Conservation (phyloP, 139 green algal species). For the Ettlia oleoabundans region DNA sequence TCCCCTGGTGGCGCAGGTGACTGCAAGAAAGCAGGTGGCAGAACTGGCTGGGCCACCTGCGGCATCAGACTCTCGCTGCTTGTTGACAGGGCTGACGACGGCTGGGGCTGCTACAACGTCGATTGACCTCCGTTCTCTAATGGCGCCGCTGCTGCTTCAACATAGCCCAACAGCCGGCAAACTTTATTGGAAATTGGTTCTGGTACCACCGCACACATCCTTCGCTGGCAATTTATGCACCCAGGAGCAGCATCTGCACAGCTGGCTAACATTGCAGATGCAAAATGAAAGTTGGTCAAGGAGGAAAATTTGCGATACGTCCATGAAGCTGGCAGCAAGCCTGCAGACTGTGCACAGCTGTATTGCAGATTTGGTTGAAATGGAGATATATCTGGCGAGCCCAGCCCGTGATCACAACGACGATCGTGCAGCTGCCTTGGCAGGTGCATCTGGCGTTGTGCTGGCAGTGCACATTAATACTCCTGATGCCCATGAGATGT, state of each 20-base stretch:
- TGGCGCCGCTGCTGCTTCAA: constrained; percentile 8
- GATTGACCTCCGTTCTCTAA: background rate
- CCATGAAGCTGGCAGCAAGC: too few species aligned
- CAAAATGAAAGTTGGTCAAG: too few species aligned
- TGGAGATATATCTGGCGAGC: background rate
- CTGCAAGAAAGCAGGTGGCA: too few species aligned
- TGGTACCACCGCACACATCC: background rate
- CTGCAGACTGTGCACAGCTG: too few species aligned
- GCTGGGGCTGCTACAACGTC: too few species aligned
- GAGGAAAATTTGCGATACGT: too few species aligned
- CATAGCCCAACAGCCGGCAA: background rate
- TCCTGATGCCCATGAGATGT: background rate
- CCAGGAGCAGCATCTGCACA: constrained; percentile 5
- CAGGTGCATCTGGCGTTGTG: background rate
- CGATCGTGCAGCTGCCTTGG: background rate
- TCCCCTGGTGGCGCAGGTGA: too few species aligned
- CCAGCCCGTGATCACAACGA: background rate
- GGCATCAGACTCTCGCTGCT: too few species aligned
- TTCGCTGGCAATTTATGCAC: background rate
- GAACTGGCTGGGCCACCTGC: too few species aligned
- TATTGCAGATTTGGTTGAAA: too few species aligned
- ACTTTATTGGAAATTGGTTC: constrained; percentile 40
- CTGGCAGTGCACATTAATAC: background rate
- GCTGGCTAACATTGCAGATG: constrained; percentile 33
- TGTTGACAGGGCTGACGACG: too few species aligned